Evolutionary conservation across 2,329 filamentous ascomycete genomes (phyloP), one percentile per base, ranked within the genome.

Genomic region (Clarireedia homoeocarpa): DNA sequence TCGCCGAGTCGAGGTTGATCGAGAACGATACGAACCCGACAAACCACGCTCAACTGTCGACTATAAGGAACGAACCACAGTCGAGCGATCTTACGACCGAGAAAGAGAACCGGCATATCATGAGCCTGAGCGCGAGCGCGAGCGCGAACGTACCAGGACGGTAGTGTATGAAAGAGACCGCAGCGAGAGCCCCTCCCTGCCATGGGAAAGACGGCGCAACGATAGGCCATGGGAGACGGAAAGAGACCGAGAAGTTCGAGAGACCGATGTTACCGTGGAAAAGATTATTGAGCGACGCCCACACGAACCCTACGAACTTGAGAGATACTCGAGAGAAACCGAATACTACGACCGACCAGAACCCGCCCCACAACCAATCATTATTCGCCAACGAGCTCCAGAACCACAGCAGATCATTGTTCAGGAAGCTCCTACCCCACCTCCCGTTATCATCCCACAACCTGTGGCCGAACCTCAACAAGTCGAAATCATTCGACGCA

Each of bases 401-500:
- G 79, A 83, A 65, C 74, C 75, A 2, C 81, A 84, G 65, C 78
- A 78, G 65, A 82, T 84, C 62, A 80, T 84, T 60, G 75, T 83
- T 7, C 77, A 84, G 59, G 80, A 83, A 62, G 79, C 80, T 0
- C 74, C 78, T 3, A 62, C 75, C 0, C 77, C 80, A 2, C 68
- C 78, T 2, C 80, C 80, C 6, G 72, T 82, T 48, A 62, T 82
- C 3, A 72, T 72, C 5, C 65, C 64, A 27, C 46, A 51, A 23
- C 39, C 6, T 23, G 58, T 61, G 23, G 59, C 58, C 24, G 60
- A 65, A 49, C 57, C 67, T 46, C 59, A 64, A 23, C 53, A 51
- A 26, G 57, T 60, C 34, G 62, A 69, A 52, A 51, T 66, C 12
- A 59, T 67, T 39, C 57, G 65, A 40, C 53, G 61, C 46, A 58